These are phyloP conservation scores for Hyaloscypha bicolor DNA, from an alignment of 495 filamentous ascomycete species.

Conservation along the genomic window DNA sequence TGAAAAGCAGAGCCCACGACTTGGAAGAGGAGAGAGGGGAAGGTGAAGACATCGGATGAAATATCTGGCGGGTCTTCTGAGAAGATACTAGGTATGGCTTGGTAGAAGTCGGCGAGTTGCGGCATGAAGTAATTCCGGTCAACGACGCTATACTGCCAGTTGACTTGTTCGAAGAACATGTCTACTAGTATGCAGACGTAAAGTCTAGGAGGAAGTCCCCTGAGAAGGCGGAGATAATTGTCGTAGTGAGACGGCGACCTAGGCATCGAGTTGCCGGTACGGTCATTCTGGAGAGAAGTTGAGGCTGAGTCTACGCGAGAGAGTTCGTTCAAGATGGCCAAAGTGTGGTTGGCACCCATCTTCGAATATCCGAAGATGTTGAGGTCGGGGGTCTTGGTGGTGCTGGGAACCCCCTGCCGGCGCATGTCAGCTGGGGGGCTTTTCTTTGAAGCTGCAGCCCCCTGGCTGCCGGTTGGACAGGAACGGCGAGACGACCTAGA, in stretches of 20 bases:
- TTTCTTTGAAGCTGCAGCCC: not conserved
- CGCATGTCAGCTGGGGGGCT: not conserved
- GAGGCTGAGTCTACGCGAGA: not conserved
- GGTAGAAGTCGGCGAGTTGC: not conserved
- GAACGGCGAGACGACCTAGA: not conserved
- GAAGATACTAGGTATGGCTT: not conserved
- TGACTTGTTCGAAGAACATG: not conserved
- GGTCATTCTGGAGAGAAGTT: not conserved
- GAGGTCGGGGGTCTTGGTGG: not conserved
- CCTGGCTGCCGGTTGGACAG: not conserved
- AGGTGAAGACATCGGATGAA: not conserved
- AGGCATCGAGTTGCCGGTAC: not conserved
- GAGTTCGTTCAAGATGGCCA: not conserved
- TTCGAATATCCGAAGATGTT: slow-evolving; percentile 1
- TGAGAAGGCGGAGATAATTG: not conserved
- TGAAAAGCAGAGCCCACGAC: not conserved
- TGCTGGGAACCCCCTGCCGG: not conserved
- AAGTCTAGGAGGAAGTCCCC: not conserved
- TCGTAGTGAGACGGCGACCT: not conserved
- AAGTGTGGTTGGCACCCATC: not conserved
- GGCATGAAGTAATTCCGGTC: not conserved
- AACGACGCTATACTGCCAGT: not conserved
- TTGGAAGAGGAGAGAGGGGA: not conserved
- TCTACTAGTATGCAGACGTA: not conserved
- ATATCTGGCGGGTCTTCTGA: not conserved